A percentile compares a stretch with the other conserved stretches of the same genome.
phyloP scores from a whole-genome alignment of 805 yeast genomes.

The Kluyveromyces siamensis region DNA sequence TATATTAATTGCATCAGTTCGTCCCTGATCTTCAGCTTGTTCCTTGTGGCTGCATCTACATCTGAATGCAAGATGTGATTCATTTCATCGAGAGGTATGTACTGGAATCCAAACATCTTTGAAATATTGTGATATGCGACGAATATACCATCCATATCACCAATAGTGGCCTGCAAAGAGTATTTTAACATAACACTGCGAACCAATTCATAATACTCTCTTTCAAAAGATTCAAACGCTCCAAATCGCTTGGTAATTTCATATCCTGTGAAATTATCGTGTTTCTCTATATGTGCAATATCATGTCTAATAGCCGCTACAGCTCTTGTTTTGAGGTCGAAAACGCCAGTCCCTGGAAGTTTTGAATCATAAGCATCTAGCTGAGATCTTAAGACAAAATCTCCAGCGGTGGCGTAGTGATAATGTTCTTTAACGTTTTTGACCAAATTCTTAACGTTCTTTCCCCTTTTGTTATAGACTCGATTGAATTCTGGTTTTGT shows the following conservation, averaged over 20 bases:
- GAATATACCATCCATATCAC: constrained; percentile 94
- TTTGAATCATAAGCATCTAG: constrained; percentile 71
- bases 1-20: constrained; percentile 9
- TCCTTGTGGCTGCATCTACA: constrained; percentile 20
- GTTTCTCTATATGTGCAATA: constrained; percentile 45
- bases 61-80: constrained; percentile 54
- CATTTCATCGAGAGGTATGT: constrained; percentile 63
- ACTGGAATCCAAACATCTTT: constrained; percentile 82
- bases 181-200: constrained; percentile 75
- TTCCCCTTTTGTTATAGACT: constrained; percentile 15
- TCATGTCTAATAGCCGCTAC: constrained; percentile 81
- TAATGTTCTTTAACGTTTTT: constrained; percentile 33
- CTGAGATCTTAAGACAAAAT: constrained; percentile 80
- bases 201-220: constrained; percentile 70
- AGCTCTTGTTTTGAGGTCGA: constrained; percentile 89
- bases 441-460: constrained; percentile 7
- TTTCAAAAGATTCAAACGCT: constrained; percentile 65
- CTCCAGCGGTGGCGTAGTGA: constrained; percentile 62
- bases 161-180: constrained; percentile 85
- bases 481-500: constrained; percentile 42
- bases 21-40: constrained; percentile 10
- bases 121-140: constrained; percentile 83
- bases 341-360: constrained; percentile 84
- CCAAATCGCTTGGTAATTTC: constrained; percentile 58
- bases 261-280: constrained; percentile 53